Evolutionary conservation across 148 eudicot genomes (phyloP), one percentile per base, ranked within the genome.

Genomic region (Agrostemma githago): DNA sequence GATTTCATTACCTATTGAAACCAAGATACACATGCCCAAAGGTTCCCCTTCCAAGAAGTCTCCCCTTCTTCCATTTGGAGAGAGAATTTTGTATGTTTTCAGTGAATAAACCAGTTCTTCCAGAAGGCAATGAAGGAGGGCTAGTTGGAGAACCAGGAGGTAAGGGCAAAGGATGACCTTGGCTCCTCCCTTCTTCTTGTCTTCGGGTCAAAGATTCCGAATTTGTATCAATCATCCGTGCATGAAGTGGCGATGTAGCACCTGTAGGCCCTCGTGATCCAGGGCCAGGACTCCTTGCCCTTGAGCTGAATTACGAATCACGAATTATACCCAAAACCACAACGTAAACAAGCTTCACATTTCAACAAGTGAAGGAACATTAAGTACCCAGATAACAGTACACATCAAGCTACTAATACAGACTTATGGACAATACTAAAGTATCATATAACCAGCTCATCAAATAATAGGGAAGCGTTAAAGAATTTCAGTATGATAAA

Each of bases 1-100:
- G 17, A 79, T 56, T 34, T 16, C 37, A 20, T 12, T 80, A 92
- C 97, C 96, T 87, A 81, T 94, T 94, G 82, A 94, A 94, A 38
- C 98, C 98, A 68, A 88, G 91, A 83, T 89, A 94, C 73, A 92
- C 98, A 82, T 92, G 97, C 65, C 98, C 98, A 84, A 94, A 94
- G 41, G 96, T 89, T 78, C 98, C 98, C 81, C 98, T 85, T 76
- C 98, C 98, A 9, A 94, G 89, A 83, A 94, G 97, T 84, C 72
- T 89, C 71, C 98, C 98, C 78, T 86, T 94, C 86, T 85, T 89
- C 98, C 98, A 94, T 74, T 86, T 91, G n/a, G 89, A 84, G 54
- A 83, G 48, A 65, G 83, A 81, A 75, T 71, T 76, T 58, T 74
- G 83, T 16, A 77, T 64, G 77, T 67, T 81, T 20, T 89, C 92